phyloP scores from a whole-genome alignment of 208 protist genomes.

The Leishmania arabica region DNA sequence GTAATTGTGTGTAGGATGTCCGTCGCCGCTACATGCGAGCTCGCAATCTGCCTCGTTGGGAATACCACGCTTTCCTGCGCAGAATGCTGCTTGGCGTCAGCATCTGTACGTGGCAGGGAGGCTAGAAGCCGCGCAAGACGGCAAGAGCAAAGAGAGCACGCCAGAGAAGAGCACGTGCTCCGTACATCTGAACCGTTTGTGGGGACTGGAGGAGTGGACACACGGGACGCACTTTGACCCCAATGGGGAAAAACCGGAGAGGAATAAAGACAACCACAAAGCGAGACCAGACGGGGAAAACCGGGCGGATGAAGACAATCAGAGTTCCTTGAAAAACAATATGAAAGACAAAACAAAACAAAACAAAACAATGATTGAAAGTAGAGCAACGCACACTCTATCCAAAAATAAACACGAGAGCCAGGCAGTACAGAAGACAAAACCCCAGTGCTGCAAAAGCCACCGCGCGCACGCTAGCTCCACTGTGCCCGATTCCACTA shows the following conservation, averaged over 20 bases:
- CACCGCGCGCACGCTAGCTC: not conserved
- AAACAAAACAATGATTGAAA: constrained; percentile 1
- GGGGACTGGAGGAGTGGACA: not conserved
- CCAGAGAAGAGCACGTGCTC: not conserved
- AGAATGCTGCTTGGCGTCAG: constrained; percentile 11
- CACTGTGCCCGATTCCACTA: too few relatives aligned
- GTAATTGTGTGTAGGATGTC: constrained; percentile 3
- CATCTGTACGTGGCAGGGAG: not conserved
- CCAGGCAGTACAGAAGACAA: constrained; percentile 14
- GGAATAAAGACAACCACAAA: not conserved
- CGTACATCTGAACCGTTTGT: not conserved
- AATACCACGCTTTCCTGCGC: not conserved
- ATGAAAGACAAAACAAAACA: not conserved
- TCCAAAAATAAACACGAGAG: constrained; percentile 12
- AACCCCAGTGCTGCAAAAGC: not conserved
- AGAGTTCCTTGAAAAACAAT: not conserved
- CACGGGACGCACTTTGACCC: constrained; percentile 10
- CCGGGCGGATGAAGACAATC: not conserved
- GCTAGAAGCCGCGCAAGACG: not conserved
- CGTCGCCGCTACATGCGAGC: not conserved
- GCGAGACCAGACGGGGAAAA: not conserved
- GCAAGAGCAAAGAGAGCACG: not conserved
- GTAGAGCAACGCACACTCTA: constrained; percentile 3
- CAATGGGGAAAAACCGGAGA: not conserved
- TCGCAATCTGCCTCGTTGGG: not conserved